Base-by-base conservation (phyloP, 2,329 filamentous ascomycete genomes). In the Dichotomopilus funicola region DNA sequence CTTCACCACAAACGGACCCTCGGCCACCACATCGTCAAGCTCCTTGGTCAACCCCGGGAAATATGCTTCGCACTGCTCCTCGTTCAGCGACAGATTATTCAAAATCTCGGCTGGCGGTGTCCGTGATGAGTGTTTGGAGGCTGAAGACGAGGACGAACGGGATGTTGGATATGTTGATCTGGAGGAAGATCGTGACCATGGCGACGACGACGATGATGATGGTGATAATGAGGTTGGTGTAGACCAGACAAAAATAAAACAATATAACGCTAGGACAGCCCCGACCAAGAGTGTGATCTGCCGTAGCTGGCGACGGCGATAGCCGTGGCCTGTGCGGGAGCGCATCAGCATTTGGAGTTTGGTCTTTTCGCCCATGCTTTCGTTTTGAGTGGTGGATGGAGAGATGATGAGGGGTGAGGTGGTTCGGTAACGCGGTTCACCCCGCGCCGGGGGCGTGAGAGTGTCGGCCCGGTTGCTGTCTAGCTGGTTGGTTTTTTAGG, bases 1-100 rank as follows among this genome's bases (percentile, higher is more conserved):
- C 46, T 66, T 62, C 35, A 79, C 66, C 4, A 63, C 62, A 62
- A 79, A 79, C 4, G 72, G 68, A 0, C 77, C 77, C 53, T 73
- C 63, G 27, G 71, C 67, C 1, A 77, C 73, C 6, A 69, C 71
- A 49, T 72, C 64, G 40, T 78, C 74, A 55, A 81, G 71, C 54
- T 79, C 72, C 41, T 70, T 69, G 0, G 70, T 75, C 13, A 80
- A 66, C 2, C 71, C 72, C 1, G 78, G 77, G 58, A 81, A 81
- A 1, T 65, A 62, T 41, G 63, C 62, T 6, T 63, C 59, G 64
- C 78, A 81, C 61, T 79, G 70, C 27, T 69, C 60, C 33, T 72
- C 67, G 10, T 68, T 72, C 47, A 80, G 68, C 45, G 67, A 71
- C 19, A 72, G 69, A 56, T 71, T 70, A 53, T 68, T 65, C 34